A percentile compares a stretch with the other conserved stretches of the same genome.
These are phyloP conservation scores for Clathrospora elynae DNA, from an alignment of 2,329 filamentous ascomycete species.

Conservation along the genomic window DNA sequence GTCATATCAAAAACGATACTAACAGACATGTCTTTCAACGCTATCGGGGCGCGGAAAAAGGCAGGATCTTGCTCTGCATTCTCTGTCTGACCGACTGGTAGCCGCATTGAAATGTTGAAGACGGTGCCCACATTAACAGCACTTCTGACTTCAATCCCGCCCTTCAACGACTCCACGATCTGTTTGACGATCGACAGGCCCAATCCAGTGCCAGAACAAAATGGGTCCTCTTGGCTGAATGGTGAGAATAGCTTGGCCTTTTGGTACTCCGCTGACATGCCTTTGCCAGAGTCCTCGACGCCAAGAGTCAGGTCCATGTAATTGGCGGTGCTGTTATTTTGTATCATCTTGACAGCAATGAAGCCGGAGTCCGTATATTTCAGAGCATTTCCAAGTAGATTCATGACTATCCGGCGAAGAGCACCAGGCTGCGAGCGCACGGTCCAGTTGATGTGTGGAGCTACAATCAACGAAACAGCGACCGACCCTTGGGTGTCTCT, in stretches of 20 bases:
- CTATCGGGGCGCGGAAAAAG: slow-evolving; percentile 20
- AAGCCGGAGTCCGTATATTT: slow-evolving; percentile 45
- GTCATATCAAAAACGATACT: slow-evolving; percentile 30
- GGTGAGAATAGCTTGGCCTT: slow-evolving; percentile 39
- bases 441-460: slow-evolving; percentile 36
- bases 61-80: slow-evolving; percentile 18
- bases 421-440: slow-evolving; percentile 42
- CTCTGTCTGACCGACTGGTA: slow-evolving; percentile 24
- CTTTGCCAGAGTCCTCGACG: slow-evolving; percentile 44
- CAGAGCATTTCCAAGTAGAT: slow-evolving; percentile 44
- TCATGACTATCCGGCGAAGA: slow-evolving; percentile 43
- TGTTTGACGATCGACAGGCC: slow-evolving; percentile 46
- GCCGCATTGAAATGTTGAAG: slow-evolving; percentile 29
- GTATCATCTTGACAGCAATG: slow-evolving; percentile 34
- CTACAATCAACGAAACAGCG: slow-evolving; percentile 37
- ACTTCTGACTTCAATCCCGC: slow-evolving; percentile 41
- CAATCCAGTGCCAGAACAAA: slow-evolving; percentile 41
- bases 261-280: slow-evolving; percentile 45
- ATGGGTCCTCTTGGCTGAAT: slow-evolving; percentile 45
- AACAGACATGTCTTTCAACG: slow-evolving; percentile 26
- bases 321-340: slow-evolving; percentile 18
- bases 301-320: slow-evolving; percentile 41
- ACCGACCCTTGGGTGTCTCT: slow-evolving; percentile 30
- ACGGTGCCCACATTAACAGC: slow-evolving; percentile 35
- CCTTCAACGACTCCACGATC: slow-evolving; percentile 41